Evolutionary conservation across 106 monocot genomes (phyloP), one percentile per base, ranked within the genome.

Genomic region (Posidonia australis): DNA sequence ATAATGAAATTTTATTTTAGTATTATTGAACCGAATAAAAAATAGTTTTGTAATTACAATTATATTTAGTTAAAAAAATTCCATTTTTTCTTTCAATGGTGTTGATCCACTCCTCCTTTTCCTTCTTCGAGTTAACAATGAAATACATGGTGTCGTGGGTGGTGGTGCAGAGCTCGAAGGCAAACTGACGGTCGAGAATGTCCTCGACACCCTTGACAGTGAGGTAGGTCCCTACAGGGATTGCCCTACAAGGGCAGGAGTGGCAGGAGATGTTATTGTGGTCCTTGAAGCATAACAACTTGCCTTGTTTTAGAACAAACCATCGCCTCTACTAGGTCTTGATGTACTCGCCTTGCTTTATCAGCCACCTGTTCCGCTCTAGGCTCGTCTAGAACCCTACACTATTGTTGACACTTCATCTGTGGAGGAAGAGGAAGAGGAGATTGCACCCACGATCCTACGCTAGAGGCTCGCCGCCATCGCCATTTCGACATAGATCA

Each of bases 171-270:
- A 79, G 64, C 74, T 79, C 74, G 74, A 79, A 79, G 42, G 79
- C 68, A 64, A 69, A 69, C 0, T 51, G 51, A 43, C 79, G 79
- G 58, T 74, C 64, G 70, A 79, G 68, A 20, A 63, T 70, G 51
- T 79, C 79, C 69, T 79, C 79, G 23, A 74, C 74, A 36, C 79
- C 74, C 51, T 79, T 79, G 65, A 79, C 79, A 52, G 79, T 79
- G 54, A 79, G 79, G 55, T 69, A 79, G 59, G 79, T 42, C 2
- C 60, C 74, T 5, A 74, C 67, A 31, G 74, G 74, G 67, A 74
- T 74, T 67, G 68, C 52, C 36, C 74, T 67, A 24, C 74, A 23
- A 10, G n/a, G n/a, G n/a, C n/a, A n/a, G n/a, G n/a, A n/a, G n/a
- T n/a, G n/a, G n/a, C n/a, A n/a, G n/a, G n/a, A 61, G 51, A 74